Evolutionary conservation across 139 green algal species (phyloP).

Genomic region (Marvania coccoides): DNA sequence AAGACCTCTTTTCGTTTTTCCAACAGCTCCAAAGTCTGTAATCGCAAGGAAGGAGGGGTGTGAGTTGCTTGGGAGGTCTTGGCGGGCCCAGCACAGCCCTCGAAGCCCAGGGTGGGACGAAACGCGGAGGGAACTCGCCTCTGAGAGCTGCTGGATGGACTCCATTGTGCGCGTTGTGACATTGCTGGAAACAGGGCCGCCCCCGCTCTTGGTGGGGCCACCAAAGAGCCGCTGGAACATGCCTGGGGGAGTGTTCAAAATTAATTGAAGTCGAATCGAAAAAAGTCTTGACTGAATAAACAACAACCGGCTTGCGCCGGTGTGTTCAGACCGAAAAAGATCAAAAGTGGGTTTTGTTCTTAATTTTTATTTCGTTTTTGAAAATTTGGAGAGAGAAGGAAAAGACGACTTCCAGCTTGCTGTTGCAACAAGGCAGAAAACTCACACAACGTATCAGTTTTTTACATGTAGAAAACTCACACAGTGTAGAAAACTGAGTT

Average conservation of each 20-base stretch:
- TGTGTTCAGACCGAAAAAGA: no score
- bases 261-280: neutral
- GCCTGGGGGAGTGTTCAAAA: neutral
- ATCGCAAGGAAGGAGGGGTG: neutral
- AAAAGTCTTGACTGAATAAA: neutral
- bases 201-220: conserved; percentile 2
- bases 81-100: neutral
- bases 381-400: neutral
- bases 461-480: no score
- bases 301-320: neutral
- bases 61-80: neutral
- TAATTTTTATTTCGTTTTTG: no score
- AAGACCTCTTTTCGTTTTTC: conserved; percentile 82
- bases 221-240: conserved; percentile 52
- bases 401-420: neutral
- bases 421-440: neutral
- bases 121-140: conserved; percentile 14
- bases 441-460: no score
- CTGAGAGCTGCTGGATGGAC: conserved; percentile 45
- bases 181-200: neutral
- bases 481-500: no score
- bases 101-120: neutral
- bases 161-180: conserved; percentile 22
- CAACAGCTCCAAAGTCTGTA: conserved; percentile 83
- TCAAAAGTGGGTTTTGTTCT: no score